Evolutionary conservation across 75 land plant species (phyloP), one percentile per base, ranked within the genome.

Genomic region (Chamaecyparis obtusa): DNA sequence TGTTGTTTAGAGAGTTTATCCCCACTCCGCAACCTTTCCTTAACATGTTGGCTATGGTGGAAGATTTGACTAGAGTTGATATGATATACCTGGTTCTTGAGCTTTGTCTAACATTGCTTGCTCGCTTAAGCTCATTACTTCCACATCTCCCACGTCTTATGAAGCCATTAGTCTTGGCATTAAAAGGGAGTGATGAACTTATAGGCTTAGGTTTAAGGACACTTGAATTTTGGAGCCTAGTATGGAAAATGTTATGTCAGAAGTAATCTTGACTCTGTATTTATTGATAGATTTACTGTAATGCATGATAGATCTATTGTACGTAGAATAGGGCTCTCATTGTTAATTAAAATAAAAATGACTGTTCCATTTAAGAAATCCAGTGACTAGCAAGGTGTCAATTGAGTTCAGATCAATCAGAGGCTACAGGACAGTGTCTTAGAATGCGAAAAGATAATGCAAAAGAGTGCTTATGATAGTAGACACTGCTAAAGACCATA

Each of bases 221-320:
- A 41, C 94, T 98, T 72, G 99, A 98, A 80, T 96, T 92, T 81
- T 98, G 99, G 99, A 98, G 89, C 99, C 99, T 4, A 98, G 99
- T 87, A 98, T 98, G 99, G 97, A 99, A 69, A 96, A 91, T 88
- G 95, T 95, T 9, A 95, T 97, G 92, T 95, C 99, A 11, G 99
- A 98, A 44, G 94, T 98, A 37, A 95, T 96, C 81, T 89, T 97
- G 83, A 94, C 99, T 75, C 87, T 98, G 55, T 98, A n/a, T n/a
- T n/a, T n/a, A n/a, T n/a, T n/a, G n/a, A n/a, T n/a, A n/a, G n/a
- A n/a, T n/a, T n/a, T n/a, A n/a, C n/a, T n/a, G n/a, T n/a, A n/a
- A n/a, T n/a, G n/a, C n/a, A n/a, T n/a, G n/a, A n/a, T n/a, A n/a
- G n/a, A n/a, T n/a, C n/a, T n/a, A n/a, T n/a, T n/a, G n/a, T n/a